These are phyloP conservation scores for Paraleonurus japonicus DNA, from an alignment of 257 asterid species.

Conservation along the genomic window DNA sequence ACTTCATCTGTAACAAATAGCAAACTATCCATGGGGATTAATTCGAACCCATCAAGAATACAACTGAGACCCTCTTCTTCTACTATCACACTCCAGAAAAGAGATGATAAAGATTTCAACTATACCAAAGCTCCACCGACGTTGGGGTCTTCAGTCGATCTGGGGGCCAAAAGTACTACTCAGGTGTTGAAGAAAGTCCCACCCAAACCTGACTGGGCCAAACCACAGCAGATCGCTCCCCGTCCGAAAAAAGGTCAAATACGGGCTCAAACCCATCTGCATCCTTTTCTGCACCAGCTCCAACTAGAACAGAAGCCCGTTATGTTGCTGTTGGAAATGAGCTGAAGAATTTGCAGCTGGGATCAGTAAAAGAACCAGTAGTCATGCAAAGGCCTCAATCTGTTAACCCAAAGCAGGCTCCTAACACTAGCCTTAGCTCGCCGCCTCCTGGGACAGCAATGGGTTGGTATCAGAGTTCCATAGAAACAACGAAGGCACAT, in stretches of 20 bases:
- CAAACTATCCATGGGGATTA: conserved; percentile 32
- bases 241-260: conserved; percentile 54
- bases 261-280: conserved; percentile 40
- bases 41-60: conserved; percentile 38
- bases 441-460: conserved; percentile 45
- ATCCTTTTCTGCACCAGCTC: conserved; percentile 35
- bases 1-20: conserved; percentile 42
- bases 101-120: conserved; percentile 73
- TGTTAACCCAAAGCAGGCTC: conserved; percentile 36
- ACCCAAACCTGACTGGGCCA: conserved; percentile 65
- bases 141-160: conserved; percentile 43
- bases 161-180: conserved; percentile 45
- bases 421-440: conserved; percentile 39
- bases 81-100: conserved; percentile 40
- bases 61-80: conserved; percentile 43
- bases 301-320: conserved; percentile 36
- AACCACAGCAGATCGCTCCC: conserved; percentile 47
- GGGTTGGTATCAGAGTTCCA: conserved; percentile 45
- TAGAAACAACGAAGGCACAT: conserved; percentile 37
- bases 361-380: conserved; percentile 53
- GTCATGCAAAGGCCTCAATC: conserved; percentile 61
- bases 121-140: conserved; percentile 52
- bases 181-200: conserved; percentile 54
- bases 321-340: conserved; percentile 42
- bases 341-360: conserved; percentile 58